Percentiles rank a stretch among this genome's conserved stretches.
Evolutionary conservation across 208 protist species (phyloP).

Genomic region (Leishmania braziliensis): DNA sequence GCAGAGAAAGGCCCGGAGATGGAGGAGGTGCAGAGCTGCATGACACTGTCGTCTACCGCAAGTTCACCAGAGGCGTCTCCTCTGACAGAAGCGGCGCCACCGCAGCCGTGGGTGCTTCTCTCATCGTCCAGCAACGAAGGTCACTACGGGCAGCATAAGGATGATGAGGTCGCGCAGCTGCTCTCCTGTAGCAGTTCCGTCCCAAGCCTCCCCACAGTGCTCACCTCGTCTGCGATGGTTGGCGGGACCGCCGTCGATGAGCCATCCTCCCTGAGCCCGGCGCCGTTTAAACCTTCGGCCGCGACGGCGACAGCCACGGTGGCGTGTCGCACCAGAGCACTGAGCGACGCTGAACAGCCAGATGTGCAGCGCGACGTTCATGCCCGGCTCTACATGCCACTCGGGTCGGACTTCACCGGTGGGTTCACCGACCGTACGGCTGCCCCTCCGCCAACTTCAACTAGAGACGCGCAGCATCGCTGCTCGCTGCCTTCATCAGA

Average conservation of each 20-base stretch:
- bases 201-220: background rate
- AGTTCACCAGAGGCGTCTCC: background rate
- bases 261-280: background rate
- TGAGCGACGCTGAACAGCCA: background rate
- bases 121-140: slow-evolving; percentile 1
- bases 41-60: slow-evolving; percentile 25
- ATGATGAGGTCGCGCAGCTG: background rate
- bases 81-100: background rate
- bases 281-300: background rate
- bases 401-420: slow-evolving; percentile 22
- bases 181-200: background rate
- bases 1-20: slow-evolving; percentile 7
- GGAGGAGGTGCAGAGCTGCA: slow-evolving; percentile 27
- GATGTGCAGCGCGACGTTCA: background rate
- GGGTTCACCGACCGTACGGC: background rate
- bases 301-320: background rate
- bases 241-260: background rate
- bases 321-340: background rate
- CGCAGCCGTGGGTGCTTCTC: background rate
- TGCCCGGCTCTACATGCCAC: background rate
- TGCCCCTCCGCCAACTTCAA: background rate
- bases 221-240: slow-evolving; percentile 1
- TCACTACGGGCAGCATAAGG: background rate
- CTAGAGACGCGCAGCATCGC: background rate
- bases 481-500: background rate